Conservation (phyloP, 2,329 filamentous ascomycete genomes). For the Coniochaeta sp. region DNA sequence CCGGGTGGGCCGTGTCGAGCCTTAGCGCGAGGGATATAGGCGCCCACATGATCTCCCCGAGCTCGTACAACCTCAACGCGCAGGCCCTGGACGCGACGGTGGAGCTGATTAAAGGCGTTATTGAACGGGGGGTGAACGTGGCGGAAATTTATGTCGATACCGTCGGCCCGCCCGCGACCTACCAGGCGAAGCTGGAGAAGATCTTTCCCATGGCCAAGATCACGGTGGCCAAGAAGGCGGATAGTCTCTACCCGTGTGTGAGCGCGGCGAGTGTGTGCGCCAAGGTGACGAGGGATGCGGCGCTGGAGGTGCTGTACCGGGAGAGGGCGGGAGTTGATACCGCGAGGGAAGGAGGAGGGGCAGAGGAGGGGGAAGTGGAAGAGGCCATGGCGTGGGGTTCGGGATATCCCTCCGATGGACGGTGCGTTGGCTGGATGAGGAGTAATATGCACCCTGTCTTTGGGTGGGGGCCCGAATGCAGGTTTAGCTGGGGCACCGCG, state of each 20-base stretch:
- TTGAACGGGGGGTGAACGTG: constrained; percentile 73
- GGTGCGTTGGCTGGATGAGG: constrained; percentile 76
- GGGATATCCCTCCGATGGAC: constrained; percentile 83
- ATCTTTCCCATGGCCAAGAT: constrained; percentile 73
- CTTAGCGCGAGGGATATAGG: constrained; percentile 81
- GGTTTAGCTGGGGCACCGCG: constrained; percentile 93
- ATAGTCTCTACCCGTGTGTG: constrained; percentile 86
- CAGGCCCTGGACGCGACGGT: constrained; percentile 93
- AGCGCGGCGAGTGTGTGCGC: constrained; percentile 91
- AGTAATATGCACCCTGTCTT: constrained; percentile 87
- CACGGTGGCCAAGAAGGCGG: constrained; percentile 84
- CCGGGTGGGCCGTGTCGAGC: constrained; percentile 77
- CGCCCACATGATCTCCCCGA: constrained; percentile 66
- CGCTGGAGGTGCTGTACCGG: constrained; percentile 71
- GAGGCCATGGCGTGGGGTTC: constrained; percentile 67
- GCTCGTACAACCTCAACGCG: constrained; percentile 83
- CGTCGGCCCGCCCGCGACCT: constrained; percentile 72
- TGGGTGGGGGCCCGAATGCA: constrained; percentile 87
- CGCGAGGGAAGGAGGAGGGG: constrained; percentile 21
- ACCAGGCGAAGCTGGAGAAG: constrained; percentile 77
- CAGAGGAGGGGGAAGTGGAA: constrained; percentile 23
- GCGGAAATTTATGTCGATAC: constrained; percentile 93
- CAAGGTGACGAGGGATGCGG: constrained; percentile 90
- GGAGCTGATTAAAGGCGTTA: constrained; percentile 68
- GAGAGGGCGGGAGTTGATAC: constrained; percentile 23